Conservation (phyloP, 2,329 filamentous ascomycete species). For the Mycosphaerella sp. region DNA sequence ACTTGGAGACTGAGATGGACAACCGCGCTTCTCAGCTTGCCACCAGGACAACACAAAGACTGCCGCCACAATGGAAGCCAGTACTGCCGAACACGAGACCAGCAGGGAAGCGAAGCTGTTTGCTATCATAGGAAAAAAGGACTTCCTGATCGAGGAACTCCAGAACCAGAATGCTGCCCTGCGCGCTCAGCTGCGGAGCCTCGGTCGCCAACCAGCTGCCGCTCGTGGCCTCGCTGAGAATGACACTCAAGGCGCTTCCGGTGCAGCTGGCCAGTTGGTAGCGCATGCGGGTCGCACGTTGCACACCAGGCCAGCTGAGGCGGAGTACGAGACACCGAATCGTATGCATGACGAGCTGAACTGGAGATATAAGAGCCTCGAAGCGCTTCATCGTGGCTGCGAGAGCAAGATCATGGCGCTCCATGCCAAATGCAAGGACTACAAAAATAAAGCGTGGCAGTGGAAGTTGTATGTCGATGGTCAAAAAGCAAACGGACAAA, state of each 20-base stretch:
- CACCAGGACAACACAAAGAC: not conserved
- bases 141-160: slow-evolving; percentile 17
- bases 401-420: slow-evolving; percentile 7
- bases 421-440: slow-evolving; percentile 27
- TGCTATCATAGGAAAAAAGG: slow-evolving; percentile 5
- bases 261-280: not conserved
- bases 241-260: not conserved
- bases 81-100: not conserved
- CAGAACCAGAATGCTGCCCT: slow-evolving; percentile 26
- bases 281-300: not conserved
- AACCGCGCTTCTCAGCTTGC: not conserved
- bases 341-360: slow-evolving; percentile 32
- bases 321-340: slow-evolving; percentile 26
- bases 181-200: slow-evolving; percentile 15
- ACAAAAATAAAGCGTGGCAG: slow-evolving; percentile 36
- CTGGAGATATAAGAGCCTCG: slow-evolving; percentile 21
- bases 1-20: not conserved
- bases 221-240: not conserved
- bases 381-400: slow-evolving; percentile 20
- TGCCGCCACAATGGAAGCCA: not conserved
- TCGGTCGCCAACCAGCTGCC: not conserved
- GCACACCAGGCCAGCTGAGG: not conserved
- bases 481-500: slow-evolving; percentile 2
- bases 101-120: slow-evolving; percentile 2
- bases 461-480: slow-evolving; percentile 26